These are phyloP conservation scores for Ustilago loliicola DNA, from an alignment of 1,284 basidiomycete species.

Conservation along the genomic window DNA sequence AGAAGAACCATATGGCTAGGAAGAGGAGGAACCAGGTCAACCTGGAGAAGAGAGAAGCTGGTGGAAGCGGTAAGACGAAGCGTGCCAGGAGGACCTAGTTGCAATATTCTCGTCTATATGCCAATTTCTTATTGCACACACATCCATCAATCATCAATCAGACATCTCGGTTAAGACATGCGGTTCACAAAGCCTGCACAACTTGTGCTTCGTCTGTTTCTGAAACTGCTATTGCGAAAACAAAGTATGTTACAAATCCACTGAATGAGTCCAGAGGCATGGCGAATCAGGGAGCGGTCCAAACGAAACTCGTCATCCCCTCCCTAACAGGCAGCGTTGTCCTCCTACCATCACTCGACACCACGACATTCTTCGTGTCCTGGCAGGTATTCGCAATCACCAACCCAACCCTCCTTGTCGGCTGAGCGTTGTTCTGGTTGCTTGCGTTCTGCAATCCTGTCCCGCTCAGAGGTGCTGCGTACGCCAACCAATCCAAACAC, in stretches of 20 bases:
- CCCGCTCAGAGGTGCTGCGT: conserved; percentile 40
- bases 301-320: conserved; percentile 53
- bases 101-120: background rate
- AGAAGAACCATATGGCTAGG: conserved; percentile 37
- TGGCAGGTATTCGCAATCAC: conserved; percentile 50
- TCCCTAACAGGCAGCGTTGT: conserved; percentile 27
- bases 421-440: conserved; percentile 13
- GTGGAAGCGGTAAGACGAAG: conserved; percentile 45
- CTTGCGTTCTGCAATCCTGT: conserved; percentile 14
- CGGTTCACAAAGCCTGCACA: too few relatives aligned
- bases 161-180: background rate
- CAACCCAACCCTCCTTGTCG: conserved; percentile 34
- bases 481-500: conserved; percentile 46
- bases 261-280: background rate
- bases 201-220: background rate
- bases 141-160: background rate
- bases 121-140: background rate
- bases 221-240: background rate
- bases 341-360: conserved; percentile 45
- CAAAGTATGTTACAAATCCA: background rate
- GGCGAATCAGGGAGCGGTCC: conserved; percentile 43
- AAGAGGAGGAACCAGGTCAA: conserved; percentile 43
- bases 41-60: conserved; percentile 36
- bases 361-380: conserved; percentile 31
- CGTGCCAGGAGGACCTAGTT: conserved; percentile 22